These are phyloP conservation scores for Euphorbia tirucalli DNA, from an alignment of 345 rosid species.

Conservation along the genomic window DNA sequence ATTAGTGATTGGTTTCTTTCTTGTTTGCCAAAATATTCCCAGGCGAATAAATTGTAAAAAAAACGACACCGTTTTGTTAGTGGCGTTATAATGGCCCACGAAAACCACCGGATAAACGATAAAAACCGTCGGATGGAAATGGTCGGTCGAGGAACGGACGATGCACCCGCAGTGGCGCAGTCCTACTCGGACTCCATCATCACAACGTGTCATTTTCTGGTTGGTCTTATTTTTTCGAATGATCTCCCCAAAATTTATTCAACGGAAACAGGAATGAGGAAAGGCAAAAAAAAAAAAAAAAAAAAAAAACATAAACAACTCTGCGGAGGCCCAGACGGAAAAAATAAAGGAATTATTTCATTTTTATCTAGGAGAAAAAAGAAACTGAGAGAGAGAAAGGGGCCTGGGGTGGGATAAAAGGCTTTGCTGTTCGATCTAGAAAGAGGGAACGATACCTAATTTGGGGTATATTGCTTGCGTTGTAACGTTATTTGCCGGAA, in stretches of 20 bases:
- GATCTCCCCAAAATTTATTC: constrained; percentile 10
- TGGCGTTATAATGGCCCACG: constrained; percentile 2
- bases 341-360: not conserved
- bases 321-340: not conserved
- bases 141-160: constrained; percentile 32
- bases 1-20: not conserved
- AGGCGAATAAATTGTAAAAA: not conserved
- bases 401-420: constrained; percentile 23
- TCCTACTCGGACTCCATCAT: not conserved
- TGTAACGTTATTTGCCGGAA: constrained; percentile 26
- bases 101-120: constrained; percentile 14
- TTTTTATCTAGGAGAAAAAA: constrained; percentile 2
- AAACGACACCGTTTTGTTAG: constrained; percentile 19
- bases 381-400: constrained; percentile 13
- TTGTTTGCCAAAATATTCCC: too few species aligned
- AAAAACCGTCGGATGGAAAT: constrained; percentile 31
- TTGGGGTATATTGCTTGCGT: not conserved
- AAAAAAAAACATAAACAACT: not conserved
- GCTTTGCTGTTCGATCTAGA: constrained; percentile 25
- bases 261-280: constrained; percentile 1
- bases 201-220: constrained; percentile 22
- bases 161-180: constrained; percentile 13
- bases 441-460: not conserved
- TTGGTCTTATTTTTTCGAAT: constrained; percentile 11
- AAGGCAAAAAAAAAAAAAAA: not conserved